These are phyloP conservation scores for Avena insularis DNA, from an alignment of 176 grass and related monocot species.

Conservation along the genomic window DNA sequence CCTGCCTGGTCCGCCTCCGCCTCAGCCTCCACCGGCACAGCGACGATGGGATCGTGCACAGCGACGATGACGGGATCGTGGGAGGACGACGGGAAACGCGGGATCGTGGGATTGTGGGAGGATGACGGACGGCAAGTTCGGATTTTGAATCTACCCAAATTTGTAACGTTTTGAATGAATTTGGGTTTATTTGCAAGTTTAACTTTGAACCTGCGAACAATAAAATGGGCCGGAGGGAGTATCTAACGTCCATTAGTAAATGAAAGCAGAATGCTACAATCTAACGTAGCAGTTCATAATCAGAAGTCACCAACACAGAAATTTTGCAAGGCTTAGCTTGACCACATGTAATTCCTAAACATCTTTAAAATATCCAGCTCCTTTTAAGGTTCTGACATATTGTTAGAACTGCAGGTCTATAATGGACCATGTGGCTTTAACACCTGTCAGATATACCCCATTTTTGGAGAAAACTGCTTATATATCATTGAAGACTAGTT, in stretches of 20 bases:
- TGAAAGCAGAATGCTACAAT: background rate
- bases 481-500: background rate
- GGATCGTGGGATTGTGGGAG: no score
- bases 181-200: no score
- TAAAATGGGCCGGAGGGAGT: no score
- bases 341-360: background rate
- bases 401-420: background rate
- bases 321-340: background rate
- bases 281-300: background rate
- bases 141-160: no score
- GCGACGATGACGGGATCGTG: no score
- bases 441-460: background rate
- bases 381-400: background rate
- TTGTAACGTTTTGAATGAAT: no score
- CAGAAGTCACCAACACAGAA: background rate
- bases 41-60: no score
- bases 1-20: no score
- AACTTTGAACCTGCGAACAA: no score
- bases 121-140: no score
- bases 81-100: no score
- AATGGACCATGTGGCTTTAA: background rate
- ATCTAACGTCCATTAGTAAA: constrained; percentile 6
- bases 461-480: constrained; percentile 17
- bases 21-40: no score
- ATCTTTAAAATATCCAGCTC: background rate